Evolutionary conservation across 345 rosid species (phyloP).

Genomic region (Populus euphratica): DNA sequence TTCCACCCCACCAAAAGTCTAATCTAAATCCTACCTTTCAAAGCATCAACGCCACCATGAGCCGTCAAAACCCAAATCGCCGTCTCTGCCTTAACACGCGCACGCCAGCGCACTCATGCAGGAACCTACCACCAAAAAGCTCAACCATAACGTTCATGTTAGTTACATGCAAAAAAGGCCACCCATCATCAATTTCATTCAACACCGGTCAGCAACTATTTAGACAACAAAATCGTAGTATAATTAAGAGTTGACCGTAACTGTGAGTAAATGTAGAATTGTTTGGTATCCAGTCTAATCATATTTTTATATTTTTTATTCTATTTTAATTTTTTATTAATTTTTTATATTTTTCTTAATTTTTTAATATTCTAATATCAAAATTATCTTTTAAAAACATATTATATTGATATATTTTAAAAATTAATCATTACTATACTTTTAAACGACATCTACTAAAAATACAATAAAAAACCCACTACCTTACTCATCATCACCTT

Average conservation of each 20-base stretch:
- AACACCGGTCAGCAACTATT: neutral
- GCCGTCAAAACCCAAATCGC: neutral
- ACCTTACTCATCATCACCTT: neutral
- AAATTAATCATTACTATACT: too few species aligned
- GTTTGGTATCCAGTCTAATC: too few species aligned
- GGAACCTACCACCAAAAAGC: neutral
- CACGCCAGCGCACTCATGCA: neutral
- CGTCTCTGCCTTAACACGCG: neutral
- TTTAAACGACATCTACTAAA: neutral
- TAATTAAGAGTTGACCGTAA: neutral
- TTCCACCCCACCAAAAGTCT: neutral
- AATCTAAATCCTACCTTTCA: neutral
- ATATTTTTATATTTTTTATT: too few species aligned
- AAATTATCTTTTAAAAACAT: too few species aligned
- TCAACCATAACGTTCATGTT: neutral
- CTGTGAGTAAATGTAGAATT: too few species aligned
- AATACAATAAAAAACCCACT: neutral
- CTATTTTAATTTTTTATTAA: too few species aligned
- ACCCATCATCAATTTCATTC: neutral
- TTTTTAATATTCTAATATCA: too few species aligned
- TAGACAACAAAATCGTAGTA: neutral
- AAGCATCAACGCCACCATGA: neutral
- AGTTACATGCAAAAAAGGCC: neutral
- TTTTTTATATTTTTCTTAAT: rapidly evolving
- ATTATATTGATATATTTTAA: too few species aligned